Conservation (phyloP, 129 eudicot genomes). For the Escallonia herrerae region DNA sequence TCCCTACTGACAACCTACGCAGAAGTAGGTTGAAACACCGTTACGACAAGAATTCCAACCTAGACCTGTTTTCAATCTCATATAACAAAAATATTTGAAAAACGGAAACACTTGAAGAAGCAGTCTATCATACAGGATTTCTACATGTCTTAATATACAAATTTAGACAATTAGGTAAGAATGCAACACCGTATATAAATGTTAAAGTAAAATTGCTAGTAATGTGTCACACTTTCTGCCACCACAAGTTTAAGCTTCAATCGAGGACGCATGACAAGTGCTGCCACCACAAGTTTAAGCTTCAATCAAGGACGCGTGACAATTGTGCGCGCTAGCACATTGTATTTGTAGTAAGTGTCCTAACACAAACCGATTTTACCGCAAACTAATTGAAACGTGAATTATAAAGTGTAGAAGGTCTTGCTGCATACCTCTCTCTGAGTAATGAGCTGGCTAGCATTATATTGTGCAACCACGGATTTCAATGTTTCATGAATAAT, state of each 20-base stretch:
- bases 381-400: not conserved
- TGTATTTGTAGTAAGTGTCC: not conserved
- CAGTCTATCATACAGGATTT: no score
- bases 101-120: no score
- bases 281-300: not conserved
- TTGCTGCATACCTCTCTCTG: constrained; percentile 50
- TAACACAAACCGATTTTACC: not conserved
- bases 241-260: not conserved
- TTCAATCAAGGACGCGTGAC: no score
- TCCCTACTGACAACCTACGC: constrained; percentile 53
- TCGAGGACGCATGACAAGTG: not conserved
- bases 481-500: constrained; percentile 56
- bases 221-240: not conserved
- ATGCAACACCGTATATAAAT: not conserved
- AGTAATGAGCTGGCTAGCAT: constrained; percentile 57
- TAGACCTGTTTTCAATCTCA: no score
- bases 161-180: no score
- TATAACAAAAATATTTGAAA: no score
- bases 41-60: no score
- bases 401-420: not conserved
- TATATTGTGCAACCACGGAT: constrained; percentile 56
- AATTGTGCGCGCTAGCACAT: not conserved
- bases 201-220: not conserved
- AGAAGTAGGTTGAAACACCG: no score
- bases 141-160: no score